Evolutionary conservation across 106 monocot genomes (phyloP).

Genomic region (Dioscorea alata): DNA sequence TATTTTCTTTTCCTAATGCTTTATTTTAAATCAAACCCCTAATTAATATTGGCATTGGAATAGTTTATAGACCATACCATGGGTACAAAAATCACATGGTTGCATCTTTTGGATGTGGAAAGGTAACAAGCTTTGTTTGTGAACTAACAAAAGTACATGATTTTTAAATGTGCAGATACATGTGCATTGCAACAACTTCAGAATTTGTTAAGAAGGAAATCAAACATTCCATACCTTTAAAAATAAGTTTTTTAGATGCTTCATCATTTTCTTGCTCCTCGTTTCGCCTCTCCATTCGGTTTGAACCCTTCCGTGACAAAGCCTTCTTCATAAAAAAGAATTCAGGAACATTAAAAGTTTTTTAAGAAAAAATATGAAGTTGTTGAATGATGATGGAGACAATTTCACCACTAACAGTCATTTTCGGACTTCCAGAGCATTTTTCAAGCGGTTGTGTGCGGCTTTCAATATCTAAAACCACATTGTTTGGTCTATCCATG

Average conservation of each 20-base stretch:
- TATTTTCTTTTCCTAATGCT: too few relatives aligned
- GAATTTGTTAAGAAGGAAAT: neutral
- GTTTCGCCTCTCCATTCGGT: slow-evolving; percentile 24
- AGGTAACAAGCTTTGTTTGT: too few relatives aligned
- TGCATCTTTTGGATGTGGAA: too few relatives aligned
- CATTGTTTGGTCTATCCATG: slow-evolving; percentile 24
- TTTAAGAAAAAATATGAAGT: neutral
- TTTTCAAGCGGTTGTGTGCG: slow-evolving; percentile 40
- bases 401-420: slow-evolving; percentile 39
- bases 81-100: too few relatives aligned
- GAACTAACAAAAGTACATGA: neutral
- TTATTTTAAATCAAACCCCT: too few relatives aligned
- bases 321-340: slow-evolving; percentile 21
- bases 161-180: neutral
- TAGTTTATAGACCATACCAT: too few relatives aligned
- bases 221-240: slow-evolving; percentile 22
- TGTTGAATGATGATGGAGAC: neutral
- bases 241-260: slow-evolving; percentile 16
- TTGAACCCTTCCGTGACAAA: slow-evolving; percentile 42
- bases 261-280: slow-evolving; percentile 33
- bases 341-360: too few relatives aligned
- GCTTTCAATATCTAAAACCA: slow-evolving; percentile 58
- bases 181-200: neutral
- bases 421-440: slow-evolving; percentile 63
- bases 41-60: too few relatives aligned